phyloP scores from a whole-genome alignment of 2,329 filamentous ascomycete genomes.

The Neopestalotiopsis sp. region DNA sequence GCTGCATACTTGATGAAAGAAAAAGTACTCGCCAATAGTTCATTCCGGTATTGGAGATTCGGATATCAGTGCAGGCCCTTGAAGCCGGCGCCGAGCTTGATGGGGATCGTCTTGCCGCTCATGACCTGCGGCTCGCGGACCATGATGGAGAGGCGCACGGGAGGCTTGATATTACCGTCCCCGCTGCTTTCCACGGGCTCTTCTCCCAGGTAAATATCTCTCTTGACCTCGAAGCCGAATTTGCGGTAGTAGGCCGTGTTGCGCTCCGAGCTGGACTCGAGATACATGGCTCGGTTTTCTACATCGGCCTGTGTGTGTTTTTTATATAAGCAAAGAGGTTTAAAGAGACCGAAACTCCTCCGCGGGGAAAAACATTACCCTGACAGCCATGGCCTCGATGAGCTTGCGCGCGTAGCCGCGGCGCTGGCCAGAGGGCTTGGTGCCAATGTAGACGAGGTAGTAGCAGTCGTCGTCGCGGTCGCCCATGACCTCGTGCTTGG shows the following conservation, averaged over 20 bases:
- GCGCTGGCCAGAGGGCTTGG: slow-evolving; percentile 70
- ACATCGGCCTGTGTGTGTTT: slow-evolving; percentile 61
- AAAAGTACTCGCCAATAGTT: background rate
- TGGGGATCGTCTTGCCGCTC: slow-evolving; percentile 38
- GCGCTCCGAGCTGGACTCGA: slow-evolving; percentile 74
- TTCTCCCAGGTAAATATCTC: slow-evolving; percentile 62
- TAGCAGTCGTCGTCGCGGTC: slow-evolving; percentile 71
- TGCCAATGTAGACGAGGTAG: slow-evolving; percentile 86
- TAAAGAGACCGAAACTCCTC: background rate
- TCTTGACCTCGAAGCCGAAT: slow-evolving; percentile 72
- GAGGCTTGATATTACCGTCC: slow-evolving; percentile 38
- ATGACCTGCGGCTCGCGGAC: slow-evolving; percentile 69
- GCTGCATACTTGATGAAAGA: background rate
- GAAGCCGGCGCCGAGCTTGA: slow-evolving; percentile 38
- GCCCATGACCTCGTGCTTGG: slow-evolving; percentile 73
- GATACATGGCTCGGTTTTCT: slow-evolving; percentile 72
- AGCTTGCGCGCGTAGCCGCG: slow-evolving; percentile 76
- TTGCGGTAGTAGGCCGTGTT: slow-evolving; percentile 77
- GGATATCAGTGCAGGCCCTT: slow-evolving; percentile 26
- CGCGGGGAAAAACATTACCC: slow-evolving; percentile 43
- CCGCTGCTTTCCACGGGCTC: background rate
- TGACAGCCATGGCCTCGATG: slow-evolving; percentile 70
- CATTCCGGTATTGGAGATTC: background rate
- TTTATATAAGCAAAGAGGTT: background rate
- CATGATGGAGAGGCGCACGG: slow-evolving; percentile 79